Conservation (phyloP, 2,329 filamentous ascomycete species). For the Aspergillus fumigatiaffinis region DNA sequence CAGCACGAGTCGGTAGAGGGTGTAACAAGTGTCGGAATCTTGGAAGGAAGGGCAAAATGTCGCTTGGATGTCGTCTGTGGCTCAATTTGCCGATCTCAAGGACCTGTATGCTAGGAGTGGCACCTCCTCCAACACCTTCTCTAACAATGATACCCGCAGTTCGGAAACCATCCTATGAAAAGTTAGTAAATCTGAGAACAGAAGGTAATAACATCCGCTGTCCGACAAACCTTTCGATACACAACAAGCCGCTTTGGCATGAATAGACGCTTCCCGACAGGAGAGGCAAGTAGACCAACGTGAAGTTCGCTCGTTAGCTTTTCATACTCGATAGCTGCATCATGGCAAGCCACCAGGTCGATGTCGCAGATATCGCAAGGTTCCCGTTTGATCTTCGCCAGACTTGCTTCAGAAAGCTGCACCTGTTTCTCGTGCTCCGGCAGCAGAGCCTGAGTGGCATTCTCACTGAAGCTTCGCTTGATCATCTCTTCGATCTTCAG, state of each 20-base stretch:
- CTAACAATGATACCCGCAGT: constrained; percentile 75
- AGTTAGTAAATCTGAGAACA: constrained; percentile 16
- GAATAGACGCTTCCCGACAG: constrained; percentile 77
- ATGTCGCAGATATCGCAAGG: constrained; percentile 76
- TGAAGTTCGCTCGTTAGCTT: constrained; percentile 78
- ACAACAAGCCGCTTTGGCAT: constrained; percentile 71
- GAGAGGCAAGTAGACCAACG: constrained; percentile 70
- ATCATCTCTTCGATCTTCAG: constrained; percentile 99
- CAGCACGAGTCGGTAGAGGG: constrained; percentile 61
- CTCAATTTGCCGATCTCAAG: constrained; percentile 70
- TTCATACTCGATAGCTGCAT: constrained; percentile 75
- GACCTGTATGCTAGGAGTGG: constrained; percentile 68
- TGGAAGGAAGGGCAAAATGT: constrained; percentile 78
- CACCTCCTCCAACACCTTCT: constrained; percentile 66
- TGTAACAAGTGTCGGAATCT: constrained; percentile 65
- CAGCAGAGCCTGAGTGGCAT: constrained; percentile 88
- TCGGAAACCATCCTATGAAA: constrained; percentile 66
- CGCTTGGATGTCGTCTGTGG: constrained; percentile 70
- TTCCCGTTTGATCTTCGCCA: constrained; percentile 86
- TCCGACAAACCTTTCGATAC: constrained; percentile 58
- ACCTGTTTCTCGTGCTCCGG: constrained; percentile 96
- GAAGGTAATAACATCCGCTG: neutral
- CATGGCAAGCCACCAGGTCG: constrained; percentile 75
- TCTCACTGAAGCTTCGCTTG: constrained; percentile 97
- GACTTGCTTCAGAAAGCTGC: constrained; percentile 82